These are phyloP conservation scores for Mycosphaerella sp. DNA, from an alignment of 2,329 filamentous ascomycete species.

Conservation along the genomic window DNA sequence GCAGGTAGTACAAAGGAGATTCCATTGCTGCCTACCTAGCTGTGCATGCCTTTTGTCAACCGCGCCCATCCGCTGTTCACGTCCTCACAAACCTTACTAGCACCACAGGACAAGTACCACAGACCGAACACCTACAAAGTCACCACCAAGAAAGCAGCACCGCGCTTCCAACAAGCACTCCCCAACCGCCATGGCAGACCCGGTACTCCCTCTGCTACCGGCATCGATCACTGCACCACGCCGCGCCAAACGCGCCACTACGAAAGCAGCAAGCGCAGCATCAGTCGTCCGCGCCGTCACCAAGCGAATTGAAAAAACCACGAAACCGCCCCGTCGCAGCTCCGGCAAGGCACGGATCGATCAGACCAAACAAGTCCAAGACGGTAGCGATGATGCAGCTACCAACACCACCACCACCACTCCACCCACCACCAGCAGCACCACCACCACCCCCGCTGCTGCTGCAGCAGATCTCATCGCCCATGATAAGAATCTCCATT, in stretches of 20 bases:
- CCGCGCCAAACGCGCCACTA: not conserved
- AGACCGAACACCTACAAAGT: not conserved
- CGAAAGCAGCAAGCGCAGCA: not conserved
- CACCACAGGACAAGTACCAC: not conserved
- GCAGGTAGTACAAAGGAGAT: not conserved
- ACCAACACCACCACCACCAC: not conserved
- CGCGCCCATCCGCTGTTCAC: no score
- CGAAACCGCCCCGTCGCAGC: not conserved
- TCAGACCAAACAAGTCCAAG: constrained; percentile 2
- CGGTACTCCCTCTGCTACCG: not conserved
- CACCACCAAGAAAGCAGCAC: no score
- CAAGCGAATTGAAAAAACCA: not conserved
- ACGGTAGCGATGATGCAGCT: not conserved
- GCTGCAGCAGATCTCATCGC: not conserved
- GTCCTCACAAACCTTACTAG: not conserved
- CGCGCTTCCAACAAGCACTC: no score
- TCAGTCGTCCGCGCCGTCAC: not conserved
- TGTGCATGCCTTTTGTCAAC: not conserved
- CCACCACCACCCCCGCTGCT: no score
- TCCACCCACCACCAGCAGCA: not conserved
- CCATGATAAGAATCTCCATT: no score
- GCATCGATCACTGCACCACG: not conserved
- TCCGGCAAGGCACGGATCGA: not conserved
- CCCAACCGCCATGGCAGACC: not conserved
- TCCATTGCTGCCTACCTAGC: not conserved